Base-by-base conservation (phyloP, 768 basidiomycete genomes). In the Calocera viscosa region DNA sequence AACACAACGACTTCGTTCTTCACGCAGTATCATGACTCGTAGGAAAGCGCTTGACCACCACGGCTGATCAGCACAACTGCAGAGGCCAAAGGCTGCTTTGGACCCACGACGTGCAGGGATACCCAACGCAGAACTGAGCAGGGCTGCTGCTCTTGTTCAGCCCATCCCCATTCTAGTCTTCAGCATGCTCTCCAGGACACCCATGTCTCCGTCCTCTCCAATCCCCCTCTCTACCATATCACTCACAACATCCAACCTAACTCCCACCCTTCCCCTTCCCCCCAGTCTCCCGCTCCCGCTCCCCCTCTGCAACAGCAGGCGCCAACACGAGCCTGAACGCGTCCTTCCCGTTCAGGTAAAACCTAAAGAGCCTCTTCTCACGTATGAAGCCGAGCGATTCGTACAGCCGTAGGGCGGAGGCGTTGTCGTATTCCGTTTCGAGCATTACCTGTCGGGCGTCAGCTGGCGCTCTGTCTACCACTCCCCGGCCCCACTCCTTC, bases 281-380 rank as follows among this genome's bases (percentile, higher is more conserved):
- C 30, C 22, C 53, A 60, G 30, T 19, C 5, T 47, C 53, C 11
- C 53, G 5, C 53, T 30, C 53, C 53, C 11, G 30, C 24, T 32
- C 53, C 26, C 53, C 30, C 53, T 60, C 53, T 3, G 30, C 53
- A 5, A 16, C 53, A 26, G 53, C 53, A 26, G 39, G 53, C 49
- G 82, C 77, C 49, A 90, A 84, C 24, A 90, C 84, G 63, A 94
- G 84, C 40, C 91, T 82, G 73, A 91, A 96, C 0, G 94, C 94
- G 74, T 98, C 94, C 77, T 97, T 97, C 53, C 91, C 92, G 74
- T 96, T 99, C 70, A 98, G 84, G 73, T 99, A 98, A 78, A 98
- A 99, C 1, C 96, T 84, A 74, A 88, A 87, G 19, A 99, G 81
- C 2, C 94, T 86, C 75, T 98, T 98, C 79, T 97, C 94, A 43